phyloP scores from a whole-genome alignment of 768 basidiomycete genomes.

The Lentinula edodes region DNA sequence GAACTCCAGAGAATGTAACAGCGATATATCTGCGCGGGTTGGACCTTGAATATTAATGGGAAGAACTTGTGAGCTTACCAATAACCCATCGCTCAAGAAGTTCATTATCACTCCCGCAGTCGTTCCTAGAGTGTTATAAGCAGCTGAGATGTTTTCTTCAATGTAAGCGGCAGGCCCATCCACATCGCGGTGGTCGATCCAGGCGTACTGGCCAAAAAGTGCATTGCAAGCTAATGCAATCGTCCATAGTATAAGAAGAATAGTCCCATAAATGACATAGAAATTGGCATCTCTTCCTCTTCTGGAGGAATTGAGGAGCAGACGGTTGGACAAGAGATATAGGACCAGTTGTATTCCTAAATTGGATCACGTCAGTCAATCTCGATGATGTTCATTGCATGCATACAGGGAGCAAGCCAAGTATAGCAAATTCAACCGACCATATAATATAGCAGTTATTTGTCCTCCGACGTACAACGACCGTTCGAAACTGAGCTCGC shows the following conservation, averaged over 20 bases:
- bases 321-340: not conserved
- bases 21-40: constrained; percentile 27
- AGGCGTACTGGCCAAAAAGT: constrained; percentile 29
- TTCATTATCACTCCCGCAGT: constrained; percentile 19
- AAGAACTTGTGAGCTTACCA: constrained; percentile 21
- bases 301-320: not conserved
- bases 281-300: not conserved
- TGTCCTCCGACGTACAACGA: constrained; percentile 18
- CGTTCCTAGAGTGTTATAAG: constrained; percentile 25
- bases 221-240: constrained; percentile 20
- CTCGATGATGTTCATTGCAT: not conserved
- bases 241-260: constrained; percentile 22
- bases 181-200: constrained; percentile 22
- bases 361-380: not conserved
- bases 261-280: constrained; percentile 14
- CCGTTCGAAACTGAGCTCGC: constrained; percentile 9
- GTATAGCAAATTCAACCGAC: constrained; percentile 5
- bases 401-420: not conserved
- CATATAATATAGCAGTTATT: constrained; percentile 17
- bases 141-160: constrained; percentile 14
- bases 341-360: constrained; percentile 4
- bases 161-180: constrained; percentile 27
- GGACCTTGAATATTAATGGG: not conserved
- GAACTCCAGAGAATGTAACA: constrained; percentile 27
- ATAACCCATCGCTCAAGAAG: constrained; percentile 28